Conservation (phyloP, 352 stramenopile species). For the Phytophthora cryptogea region DNA sequence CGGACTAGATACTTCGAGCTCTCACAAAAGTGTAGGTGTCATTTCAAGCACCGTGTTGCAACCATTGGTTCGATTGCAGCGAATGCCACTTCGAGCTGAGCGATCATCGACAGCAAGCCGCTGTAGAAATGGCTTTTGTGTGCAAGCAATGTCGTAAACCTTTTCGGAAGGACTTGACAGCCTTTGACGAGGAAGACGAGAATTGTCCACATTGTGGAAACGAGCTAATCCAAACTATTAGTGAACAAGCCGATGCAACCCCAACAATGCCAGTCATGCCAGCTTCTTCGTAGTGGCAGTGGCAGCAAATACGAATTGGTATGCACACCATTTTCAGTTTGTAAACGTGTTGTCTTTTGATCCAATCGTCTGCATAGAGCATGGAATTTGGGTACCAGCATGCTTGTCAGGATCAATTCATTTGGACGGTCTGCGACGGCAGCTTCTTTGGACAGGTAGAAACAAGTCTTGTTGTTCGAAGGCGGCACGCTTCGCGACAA, state of each 20-base stretch:
- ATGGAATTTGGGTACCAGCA: not conserved
- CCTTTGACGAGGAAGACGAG: conserved; percentile 60
- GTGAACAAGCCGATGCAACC: conserved; percentile 5
- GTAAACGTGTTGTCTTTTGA: not conserved
- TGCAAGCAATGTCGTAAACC: conserved; percentile 71
- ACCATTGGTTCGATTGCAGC: conserved; percentile 80
- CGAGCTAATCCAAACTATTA: conserved; percentile 37
- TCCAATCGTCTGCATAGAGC: not conserved
- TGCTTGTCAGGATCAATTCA: too few species aligned
- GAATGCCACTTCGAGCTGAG: conserved; percentile 76
- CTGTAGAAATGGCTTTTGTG: conserved; percentile 59
- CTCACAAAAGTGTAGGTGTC: conserved; percentile 41
- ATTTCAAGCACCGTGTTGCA: conserved; percentile 73
- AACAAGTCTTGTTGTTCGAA: conserved; percentile 3
- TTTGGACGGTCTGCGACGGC: not conserved
- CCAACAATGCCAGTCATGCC: conserved; percentile 6
- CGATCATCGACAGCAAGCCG: conserved; percentile 50
- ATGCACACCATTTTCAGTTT: not conserved
- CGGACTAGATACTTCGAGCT: not conserved
- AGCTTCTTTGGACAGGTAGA: not conserved
- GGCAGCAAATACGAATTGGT: not conserved
- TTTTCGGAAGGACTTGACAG: conserved; percentile 66
- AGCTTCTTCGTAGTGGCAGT: not conserved
- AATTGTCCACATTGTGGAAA: conserved; percentile 69
- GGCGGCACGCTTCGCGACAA: not conserved